Evolutionary conservation across 2,329 filamentous ascomycete genomes (phyloP).

Genomic region (Colletotrichum sp.): DNA sequence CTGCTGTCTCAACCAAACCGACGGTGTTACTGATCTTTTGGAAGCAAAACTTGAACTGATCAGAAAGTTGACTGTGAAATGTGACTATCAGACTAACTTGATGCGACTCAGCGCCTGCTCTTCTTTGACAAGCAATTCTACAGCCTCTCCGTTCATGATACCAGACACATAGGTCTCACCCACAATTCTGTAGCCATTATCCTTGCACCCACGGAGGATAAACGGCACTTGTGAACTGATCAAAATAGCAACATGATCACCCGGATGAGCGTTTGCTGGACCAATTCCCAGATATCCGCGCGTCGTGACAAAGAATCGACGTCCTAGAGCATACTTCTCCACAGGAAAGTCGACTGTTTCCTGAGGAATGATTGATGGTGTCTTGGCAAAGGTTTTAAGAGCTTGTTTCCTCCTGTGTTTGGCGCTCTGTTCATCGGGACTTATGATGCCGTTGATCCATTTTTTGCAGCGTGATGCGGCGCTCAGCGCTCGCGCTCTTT

Average conservation of each 20-base stretch:
- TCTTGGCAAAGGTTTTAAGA: neutral
- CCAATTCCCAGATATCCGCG: neutral
- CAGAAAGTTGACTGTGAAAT: neutral
- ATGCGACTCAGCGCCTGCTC: neutral
- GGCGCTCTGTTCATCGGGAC: neutral
- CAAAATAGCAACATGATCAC: neutral
- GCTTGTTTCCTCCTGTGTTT: neutral
- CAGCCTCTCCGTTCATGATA: neutral
- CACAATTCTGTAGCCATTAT: neutral
- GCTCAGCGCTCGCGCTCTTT: neutral
- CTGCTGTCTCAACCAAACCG: neutral
- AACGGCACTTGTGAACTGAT: neutral
- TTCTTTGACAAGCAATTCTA: neutral
- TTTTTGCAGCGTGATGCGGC: neutral
- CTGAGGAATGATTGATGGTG: neutral
- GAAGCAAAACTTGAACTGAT: neutral
- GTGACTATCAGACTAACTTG: neutral
- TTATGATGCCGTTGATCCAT: neutral
- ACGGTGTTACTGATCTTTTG: neutral
- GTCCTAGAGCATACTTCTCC: neutral
- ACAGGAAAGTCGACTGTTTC: neutral
- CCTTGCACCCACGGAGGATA: neutral
- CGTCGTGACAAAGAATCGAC: neutral
- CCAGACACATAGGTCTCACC: neutral
- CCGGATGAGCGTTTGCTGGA: neutral